Percentiles rank a stretch among this genome's conserved stretches.
These are phyloP conservation scores for Pleurotus giganteus DNA, from an alignment of 768 basidiomycete genomes.

Conservation along the genomic window DNA sequence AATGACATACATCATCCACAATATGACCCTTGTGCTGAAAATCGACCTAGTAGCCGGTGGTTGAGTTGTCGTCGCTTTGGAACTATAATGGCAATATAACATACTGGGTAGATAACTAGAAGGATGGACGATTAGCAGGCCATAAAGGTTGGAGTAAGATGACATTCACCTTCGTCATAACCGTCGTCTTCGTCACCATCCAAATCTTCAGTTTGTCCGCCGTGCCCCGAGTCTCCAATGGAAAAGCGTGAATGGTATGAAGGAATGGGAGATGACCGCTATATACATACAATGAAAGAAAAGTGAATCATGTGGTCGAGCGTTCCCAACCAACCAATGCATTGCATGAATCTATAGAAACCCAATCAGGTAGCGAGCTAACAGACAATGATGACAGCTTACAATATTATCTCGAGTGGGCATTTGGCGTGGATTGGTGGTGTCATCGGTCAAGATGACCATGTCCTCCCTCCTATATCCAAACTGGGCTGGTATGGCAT, in stretches of 20 bases:
- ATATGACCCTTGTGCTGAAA: constrained; percentile 67
- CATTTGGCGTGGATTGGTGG: constrained; percentile 51
- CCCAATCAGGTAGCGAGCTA: background rate
- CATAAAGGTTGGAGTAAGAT: background rate
- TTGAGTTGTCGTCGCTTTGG: constrained; percentile 76
- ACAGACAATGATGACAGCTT: constrained; percentile 16
- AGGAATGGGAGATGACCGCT: background rate
- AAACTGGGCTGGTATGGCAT: constrained; percentile 45
- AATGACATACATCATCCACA: constrained; percentile 71
- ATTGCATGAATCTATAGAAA: constrained; percentile 65
- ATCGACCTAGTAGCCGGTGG: constrained; percentile 27
- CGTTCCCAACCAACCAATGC: constrained; percentile 87
- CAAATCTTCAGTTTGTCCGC: constrained; percentile 82
- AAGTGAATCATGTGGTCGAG: constrained; percentile 78
- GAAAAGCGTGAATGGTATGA: background rate
- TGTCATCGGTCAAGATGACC: constrained; percentile 81
- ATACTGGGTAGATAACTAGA: constrained; percentile 77
- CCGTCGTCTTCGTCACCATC: constrained; percentile 88
- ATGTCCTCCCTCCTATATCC: constrained; percentile 78
- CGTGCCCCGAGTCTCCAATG: constrained; percentile 82
- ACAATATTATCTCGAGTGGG: constrained; percentile 87
- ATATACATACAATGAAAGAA: constrained; percentile 89
- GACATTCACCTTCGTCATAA: constrained; percentile 64
- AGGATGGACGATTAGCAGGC: background rate
- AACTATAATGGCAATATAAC: background rate